Conservation (phyloP, 768 basidiomycete species). For the Pilatotrama ljubarskyi region DNA sequence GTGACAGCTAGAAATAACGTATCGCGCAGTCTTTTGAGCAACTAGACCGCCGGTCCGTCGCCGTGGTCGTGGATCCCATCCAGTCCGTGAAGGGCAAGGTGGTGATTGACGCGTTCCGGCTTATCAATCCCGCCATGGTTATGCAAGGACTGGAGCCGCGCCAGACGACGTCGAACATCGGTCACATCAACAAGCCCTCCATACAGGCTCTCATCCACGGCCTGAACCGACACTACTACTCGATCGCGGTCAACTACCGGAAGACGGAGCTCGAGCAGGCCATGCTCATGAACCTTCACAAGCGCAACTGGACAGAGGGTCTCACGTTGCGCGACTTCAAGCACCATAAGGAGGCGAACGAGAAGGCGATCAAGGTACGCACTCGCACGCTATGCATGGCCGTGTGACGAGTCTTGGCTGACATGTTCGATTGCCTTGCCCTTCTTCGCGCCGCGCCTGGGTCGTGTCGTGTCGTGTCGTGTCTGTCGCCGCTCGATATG, state of each 20-base stretch:
- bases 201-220: constrained; percentile 99
- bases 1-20: constrained; percentile 4
- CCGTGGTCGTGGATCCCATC: constrained; percentile 97
- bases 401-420: constrained; percentile 18
- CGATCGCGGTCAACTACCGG: constrained; percentile 95
- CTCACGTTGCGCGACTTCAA: constrained; percentile 90
- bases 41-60: constrained; percentile 89
- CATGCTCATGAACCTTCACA: constrained; percentile 99
- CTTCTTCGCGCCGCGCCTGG: background rate
- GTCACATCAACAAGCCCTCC: constrained; percentile 98
- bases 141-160: constrained; percentile 92
- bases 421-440: background rate
- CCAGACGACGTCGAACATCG: constrained; percentile 97
- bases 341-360: constrained; percentile 83
- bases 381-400: constrained; percentile 23
- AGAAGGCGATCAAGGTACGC: constrained; percentile 90
- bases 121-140: constrained; percentile 89
- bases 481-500: background rate
- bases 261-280: constrained; percentile 98
- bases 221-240: constrained; percentile 97
- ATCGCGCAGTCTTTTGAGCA: constrained; percentile 86
- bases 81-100: constrained; percentile 99
- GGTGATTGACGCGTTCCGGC: constrained; percentile 97
- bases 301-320: constrained; percentile 98
- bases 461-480: constrained; percentile 1